These are phyloP conservation scores for Dactylellina leptospora DNA, from an alignment of 2,329 filamentous ascomycete species.

Conservation along the genomic window DNA sequence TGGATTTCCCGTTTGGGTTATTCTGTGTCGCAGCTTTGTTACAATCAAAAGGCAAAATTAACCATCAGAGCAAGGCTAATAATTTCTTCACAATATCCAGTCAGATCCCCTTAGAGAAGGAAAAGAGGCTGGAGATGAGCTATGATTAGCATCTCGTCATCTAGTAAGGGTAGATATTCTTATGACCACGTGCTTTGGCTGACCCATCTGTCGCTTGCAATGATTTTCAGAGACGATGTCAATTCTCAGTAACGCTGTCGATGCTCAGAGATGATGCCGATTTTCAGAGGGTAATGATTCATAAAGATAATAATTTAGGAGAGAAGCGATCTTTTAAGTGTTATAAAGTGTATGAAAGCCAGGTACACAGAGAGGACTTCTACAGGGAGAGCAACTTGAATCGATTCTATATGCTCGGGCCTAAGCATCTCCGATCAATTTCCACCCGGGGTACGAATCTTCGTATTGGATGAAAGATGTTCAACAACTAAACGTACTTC, in stretches of 20 bases:
- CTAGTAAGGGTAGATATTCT: not conserved
- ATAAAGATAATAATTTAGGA: not conserved
- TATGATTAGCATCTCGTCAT: not conserved
- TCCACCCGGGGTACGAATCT: not conserved
- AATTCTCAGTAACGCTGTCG: not conserved
- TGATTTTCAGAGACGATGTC: not conserved
- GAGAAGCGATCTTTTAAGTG: not conserved
- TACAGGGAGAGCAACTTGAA: not conserved
- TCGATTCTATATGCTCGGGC: not conserved
- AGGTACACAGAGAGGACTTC: not conserved
- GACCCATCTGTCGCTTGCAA: not conserved
- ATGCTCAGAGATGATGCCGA: not conserved
- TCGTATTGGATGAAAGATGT: not conserved
- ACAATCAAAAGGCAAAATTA: not conserved
- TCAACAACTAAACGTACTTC: no score
- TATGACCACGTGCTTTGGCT: not conserved
- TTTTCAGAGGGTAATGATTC: not conserved
- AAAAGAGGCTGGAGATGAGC: not conserved
- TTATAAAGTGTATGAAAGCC: not conserved
- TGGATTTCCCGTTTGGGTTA: no score
- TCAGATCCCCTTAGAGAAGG: not conserved
- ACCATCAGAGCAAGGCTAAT: not conserved
- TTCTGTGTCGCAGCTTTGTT: no score
- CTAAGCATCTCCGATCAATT: not conserved
- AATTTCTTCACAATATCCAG: not conserved